Evolutionary conservation across 306 rosid species (phyloP), one percentile per base, ranked within the genome.

Genomic region (Albizia julibrissin): DNA sequence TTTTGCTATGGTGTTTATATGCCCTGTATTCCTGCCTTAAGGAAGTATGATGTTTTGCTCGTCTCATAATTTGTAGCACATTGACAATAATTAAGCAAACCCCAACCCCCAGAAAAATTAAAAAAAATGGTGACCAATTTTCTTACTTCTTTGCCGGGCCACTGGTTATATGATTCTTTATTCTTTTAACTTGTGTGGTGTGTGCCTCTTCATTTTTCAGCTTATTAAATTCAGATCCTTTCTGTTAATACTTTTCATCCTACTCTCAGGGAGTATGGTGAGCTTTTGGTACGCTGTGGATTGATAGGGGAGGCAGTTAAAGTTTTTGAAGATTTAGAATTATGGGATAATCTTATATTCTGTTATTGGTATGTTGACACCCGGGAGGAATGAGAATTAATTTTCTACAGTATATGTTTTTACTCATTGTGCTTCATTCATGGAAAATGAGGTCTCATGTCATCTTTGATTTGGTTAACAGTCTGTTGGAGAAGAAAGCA

Each of bases 401-500:
- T 39, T n/a, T 44, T 58, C 24, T 54, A 24, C 16, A 10, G 7
- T 44, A 33, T 76, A 33, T 10, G 21, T 59, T 46, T 46, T 54
- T 14, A 67, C 78, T 40, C 75, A 21, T 43, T 50, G 49, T 75
- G 77, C 79, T 6, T 82, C 49, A 37, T 67, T 77, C 76, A 18
- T 78, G 79, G 64, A 74, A 67, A 31, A 11, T 62, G 80, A 49
- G 69, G 24, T 76, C 82, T 87, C 74, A 65, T 80, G 75, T 78
- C 78, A 76, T 74, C 31, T 76, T 76, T 75, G 58, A 70, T 78
- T 73, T 83, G 84, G 34, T 70, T 58, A 82, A 79, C 83, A 95
- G 99, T 81, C 76, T 95, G 59, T 56, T 95, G 91, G 93, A 93
- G 91, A 95, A 93, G 91, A 95, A 93, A 91, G 93, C 97, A 88